These are phyloP conservation scores for Amanita thiersii DNA, from an alignment of 768 basidiomycete genomes.

Conservation along the genomic window DNA sequence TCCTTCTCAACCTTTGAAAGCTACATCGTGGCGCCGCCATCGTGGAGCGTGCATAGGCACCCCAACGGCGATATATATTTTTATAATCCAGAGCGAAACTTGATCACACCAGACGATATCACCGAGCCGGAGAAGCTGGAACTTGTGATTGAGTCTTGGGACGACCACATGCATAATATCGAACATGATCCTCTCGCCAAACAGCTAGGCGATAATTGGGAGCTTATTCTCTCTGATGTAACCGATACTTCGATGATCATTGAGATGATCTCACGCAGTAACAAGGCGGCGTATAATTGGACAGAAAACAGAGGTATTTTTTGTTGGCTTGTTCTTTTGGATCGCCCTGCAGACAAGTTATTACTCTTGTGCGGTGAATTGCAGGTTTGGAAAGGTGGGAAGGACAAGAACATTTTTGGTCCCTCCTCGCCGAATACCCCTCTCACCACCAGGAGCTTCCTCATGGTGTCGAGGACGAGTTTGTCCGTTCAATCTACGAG, in stretches of 20 bases:
- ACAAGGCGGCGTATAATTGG: conserved; percentile 26
- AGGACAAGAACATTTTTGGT: conserved; percentile 30
- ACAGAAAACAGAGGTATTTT: conserved; percentile 24
- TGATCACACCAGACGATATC: conserved; percentile 34
- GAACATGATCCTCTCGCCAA: conserved; percentile 19
- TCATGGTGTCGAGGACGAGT: conserved; percentile 24
- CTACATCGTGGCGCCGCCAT: conserved; percentile 4
- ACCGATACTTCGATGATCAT: conserved; percentile 25
- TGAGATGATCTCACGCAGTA: conserved; percentile 28
- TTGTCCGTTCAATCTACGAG: conserved; percentile 21
- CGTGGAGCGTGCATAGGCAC: conserved; percentile 30
- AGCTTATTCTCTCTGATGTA: conserved; percentile 31
- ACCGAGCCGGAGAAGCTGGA: conserved; percentile 22
- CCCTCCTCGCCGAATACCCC: conserved; percentile 34
- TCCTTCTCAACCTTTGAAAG: not conserved
- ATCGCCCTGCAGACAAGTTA: not conserved
- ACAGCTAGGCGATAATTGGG: conserved; percentile 28
- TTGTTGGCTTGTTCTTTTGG: conserved; percentile 2
- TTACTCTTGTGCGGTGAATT: not conserved
- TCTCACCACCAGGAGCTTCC: conserved; percentile 30
- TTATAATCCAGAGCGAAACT: conserved; percentile 24
- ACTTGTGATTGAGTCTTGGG: conserved; percentile 25
- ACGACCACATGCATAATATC: conserved; percentile 27
- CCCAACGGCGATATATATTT: conserved; percentile 41
- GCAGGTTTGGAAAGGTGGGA: conserved; percentile 19